Evolutionary conservation across 208 protist species (phyloP).

Genomic region (Trypanosoma melophagium): DNA sequence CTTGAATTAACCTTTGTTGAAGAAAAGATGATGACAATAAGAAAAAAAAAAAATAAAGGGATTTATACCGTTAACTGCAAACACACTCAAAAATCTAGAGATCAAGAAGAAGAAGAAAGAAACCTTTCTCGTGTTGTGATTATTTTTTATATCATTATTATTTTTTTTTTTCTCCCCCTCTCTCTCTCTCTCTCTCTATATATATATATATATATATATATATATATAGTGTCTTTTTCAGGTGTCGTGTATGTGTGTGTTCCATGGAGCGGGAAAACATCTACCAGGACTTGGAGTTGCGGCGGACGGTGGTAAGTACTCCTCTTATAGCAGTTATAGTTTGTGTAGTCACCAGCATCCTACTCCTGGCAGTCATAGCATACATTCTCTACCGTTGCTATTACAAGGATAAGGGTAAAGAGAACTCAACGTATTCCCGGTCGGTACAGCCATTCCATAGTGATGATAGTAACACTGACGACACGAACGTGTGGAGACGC

Average conservation of each 20-base stretch:
- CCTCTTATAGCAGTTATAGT: neutral
- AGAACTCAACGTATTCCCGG: too few relatives aligned
- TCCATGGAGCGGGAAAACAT: conserved; percentile 9
- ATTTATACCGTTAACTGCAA: too few relatives aligned
- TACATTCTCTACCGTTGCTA: conserved; percentile 13
- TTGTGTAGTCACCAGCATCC: neutral
- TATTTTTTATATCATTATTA: conserved; percentile 11
- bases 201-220: too few relatives aligned
- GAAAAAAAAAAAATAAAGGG: too few relatives aligned
- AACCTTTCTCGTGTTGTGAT: neutral
- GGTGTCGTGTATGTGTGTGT: neutral
- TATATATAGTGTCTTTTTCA: too few relatives aligned
- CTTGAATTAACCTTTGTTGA: too few relatives aligned
- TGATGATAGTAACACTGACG: neutral
- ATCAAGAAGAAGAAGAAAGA: too few relatives aligned
- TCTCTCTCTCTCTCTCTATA: neutral
- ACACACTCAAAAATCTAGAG: too few relatives aligned
- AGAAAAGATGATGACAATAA: too few relatives aligned
- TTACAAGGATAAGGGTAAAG: neutral
- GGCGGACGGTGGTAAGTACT: neutral
- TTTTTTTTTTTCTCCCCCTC: conserved; percentile 10
- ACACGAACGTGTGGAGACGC: conserved; percentile 18
- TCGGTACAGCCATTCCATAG: too few relatives aligned
- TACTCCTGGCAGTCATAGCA: neutral
- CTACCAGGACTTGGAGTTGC: neutral